These are phyloP conservation scores for Domatiomyces catenatus DNA, from an alignment of 2,329 filamentous ascomycete species.

Conservation along the genomic window DNA sequence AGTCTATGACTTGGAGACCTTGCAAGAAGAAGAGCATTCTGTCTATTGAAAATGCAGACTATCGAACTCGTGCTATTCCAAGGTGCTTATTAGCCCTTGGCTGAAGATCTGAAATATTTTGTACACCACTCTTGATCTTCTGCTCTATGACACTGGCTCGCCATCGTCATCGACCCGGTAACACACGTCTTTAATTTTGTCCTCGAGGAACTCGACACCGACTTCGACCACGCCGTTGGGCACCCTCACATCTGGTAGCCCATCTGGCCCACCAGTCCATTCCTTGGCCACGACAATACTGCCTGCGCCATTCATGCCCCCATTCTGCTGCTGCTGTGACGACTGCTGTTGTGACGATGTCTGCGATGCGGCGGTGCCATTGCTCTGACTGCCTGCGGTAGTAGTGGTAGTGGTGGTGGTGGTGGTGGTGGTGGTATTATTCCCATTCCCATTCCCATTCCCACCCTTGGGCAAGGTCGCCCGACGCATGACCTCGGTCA, in stretches of 20 bases:
- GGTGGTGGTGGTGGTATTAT: constrained; percentile 12
- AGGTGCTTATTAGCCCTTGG: too few species aligned
- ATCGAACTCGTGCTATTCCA: too few species aligned
- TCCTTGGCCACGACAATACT: constrained; percentile 22
- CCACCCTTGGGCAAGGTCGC: constrained; percentile 22
- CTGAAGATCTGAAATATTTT: too few species aligned
- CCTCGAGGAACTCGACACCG: constrained; percentile 36
- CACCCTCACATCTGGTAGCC: constrained; percentile 30
- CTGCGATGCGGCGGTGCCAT: constrained; percentile 5
- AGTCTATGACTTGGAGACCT: too few species aligned
- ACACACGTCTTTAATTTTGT: constrained; percentile 32
- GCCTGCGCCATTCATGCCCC: constrained; percentile 10
- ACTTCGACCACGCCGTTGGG: constrained; percentile 35
- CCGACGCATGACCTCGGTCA: constrained; percentile 37
- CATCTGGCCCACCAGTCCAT: constrained; percentile 24
- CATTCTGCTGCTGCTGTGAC: not conserved
- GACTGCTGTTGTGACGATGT: not conserved
- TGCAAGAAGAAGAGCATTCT: too few species aligned
- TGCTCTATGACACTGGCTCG: not conserved
- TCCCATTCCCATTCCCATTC: constrained; percentile 19
- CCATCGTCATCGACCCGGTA: not conserved
- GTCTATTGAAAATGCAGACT: too few species aligned
- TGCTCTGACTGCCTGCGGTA: constrained; percentile 3
- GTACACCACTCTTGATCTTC: too few species aligned
- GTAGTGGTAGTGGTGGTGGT: constrained; percentile 1